Base-by-base conservation (phyloP, 306 rosid genomes). In the Luffa aegyptiaca region DNA sequence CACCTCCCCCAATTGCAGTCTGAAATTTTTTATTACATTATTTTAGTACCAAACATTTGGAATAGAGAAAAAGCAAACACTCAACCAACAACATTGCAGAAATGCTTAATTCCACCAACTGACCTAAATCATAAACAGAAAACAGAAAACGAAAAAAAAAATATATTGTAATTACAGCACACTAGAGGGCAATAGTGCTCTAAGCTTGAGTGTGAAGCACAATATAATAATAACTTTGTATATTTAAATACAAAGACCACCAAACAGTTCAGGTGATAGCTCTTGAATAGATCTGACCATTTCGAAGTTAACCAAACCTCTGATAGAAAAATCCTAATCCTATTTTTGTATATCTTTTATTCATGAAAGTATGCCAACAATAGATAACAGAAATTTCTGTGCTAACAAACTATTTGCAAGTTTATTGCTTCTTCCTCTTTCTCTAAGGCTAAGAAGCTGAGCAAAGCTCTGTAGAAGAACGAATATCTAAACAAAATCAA, bases 1-100 rank as follows among this genome's bases (percentile, higher is more conserved):
- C 91, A 35, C 98, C 96, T 86, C 99, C 99, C 80, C 99, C 99
- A 75, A 85, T 9, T 35, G 91, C 97, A 82, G 92, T 85, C 99
- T 96, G 91, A 84, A 81, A 75, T 12, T 33, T 51, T 83, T 79
- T 71, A 72, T 44, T 33, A 82, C 46, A 77, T 62, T 1, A 2
- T 26, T 31, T 35, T 71, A 80, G 18, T 52, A 61, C 21, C 44
- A 12, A 52, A 68, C 48, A 53, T 17, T 79, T 51, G 26, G 14
- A 73, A 39, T 12, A 55, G 45, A 58, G 45, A 39, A 46, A 48
- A 10, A 21, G 57, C 10, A 46, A 71, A 44, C 80, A 51, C 46
- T 36, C 77, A 46, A 72, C 77, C 59, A 72, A 72, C 59, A 72
- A 72, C 12, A 72, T 26, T 48, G 55, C 17, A 69, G 55, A 69